Percentiles rank a stretch among this genome's conserved stretches.
Evolutionary conservation across 805 yeast genomes (phyloP).

Genomic region (Wickerhamiella kurtzmanii): DNA sequence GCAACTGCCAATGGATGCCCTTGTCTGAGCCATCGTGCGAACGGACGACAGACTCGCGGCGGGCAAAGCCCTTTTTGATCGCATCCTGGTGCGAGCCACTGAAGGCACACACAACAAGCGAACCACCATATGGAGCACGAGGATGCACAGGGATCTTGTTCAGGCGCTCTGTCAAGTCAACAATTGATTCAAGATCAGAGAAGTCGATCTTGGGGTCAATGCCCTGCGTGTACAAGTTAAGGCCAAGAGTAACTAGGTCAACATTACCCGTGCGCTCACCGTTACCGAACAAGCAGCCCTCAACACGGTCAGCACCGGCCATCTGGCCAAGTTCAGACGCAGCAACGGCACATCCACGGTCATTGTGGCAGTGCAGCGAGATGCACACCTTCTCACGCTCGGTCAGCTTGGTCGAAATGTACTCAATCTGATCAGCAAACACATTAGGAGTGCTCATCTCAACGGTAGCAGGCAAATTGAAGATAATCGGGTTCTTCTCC

Average conservation of each 20-base stretch:
- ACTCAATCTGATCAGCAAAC: conserved; percentile 76
- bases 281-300: conserved; percentile 74
- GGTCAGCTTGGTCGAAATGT: conserved; percentile 44
- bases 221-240: conserved; percentile 71
- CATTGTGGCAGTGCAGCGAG: conserved; percentile 73
- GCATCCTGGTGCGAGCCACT: conserved; percentile 85
- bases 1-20: conserved; percentile 47
- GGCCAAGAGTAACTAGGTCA: conserved; percentile 63
- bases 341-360: conserved; percentile 81
- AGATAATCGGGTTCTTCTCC: conserved; percentile 51
- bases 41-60: conserved; percentile 29
- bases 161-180: conserved; percentile 64
- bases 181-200: conserved; percentile 49
- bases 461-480: conserved; percentile 75
- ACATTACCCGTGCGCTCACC: conserved; percentile 86
- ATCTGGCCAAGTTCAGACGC: conserved; percentile 70
- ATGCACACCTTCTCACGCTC: conserved; percentile 60
- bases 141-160: conserved; percentile 69
- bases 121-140: conserved; percentile 75
- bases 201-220: conserved; percentile 58
- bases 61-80: conserved; percentile 64
- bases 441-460: conserved; percentile 72
- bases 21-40: conserved; percentile 26
- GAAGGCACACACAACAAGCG: conserved; percentile 70
- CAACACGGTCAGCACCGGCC: conserved; percentile 83